Conservation (phyloP, 2,329 filamentous ascomycete species). For the Scolecobasidium constrictum region DNA sequence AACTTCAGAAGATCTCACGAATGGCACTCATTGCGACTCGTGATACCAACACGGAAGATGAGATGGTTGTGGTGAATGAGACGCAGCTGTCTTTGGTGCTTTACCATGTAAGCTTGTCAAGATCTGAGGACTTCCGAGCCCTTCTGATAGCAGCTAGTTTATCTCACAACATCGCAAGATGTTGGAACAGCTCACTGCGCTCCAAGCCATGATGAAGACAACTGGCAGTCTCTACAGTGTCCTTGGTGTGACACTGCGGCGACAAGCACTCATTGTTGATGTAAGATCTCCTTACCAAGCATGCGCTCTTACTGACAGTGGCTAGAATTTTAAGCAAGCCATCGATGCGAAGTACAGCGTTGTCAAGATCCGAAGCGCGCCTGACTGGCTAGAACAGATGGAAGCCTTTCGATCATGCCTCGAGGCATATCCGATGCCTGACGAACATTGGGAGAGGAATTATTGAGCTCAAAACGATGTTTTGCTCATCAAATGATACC, state of each 20-base stretch:
- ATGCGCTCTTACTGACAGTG: not conserved
- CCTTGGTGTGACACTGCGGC: not conserved
- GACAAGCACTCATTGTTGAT: constrained; percentile 4
- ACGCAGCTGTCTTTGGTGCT: constrained; percentile 1
- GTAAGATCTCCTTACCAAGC: not conserved
- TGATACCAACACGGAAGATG: constrained; percentile 6
- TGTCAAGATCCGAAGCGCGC: constrained; percentile 1
- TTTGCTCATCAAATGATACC: too few relatives aligned
- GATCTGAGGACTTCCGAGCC: too few relatives aligned
- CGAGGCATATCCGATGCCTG: constrained; percentile 4
- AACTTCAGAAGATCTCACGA: constrained; percentile 2
- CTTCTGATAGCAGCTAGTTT: too few relatives aligned
- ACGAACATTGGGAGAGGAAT: too few relatives aligned
- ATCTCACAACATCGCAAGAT: constrained; percentile 8
- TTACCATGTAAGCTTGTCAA: constrained; percentile 8
- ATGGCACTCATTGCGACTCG: constrained; percentile 1
- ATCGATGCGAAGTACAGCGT: constrained; percentile 2
- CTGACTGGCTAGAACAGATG: constrained; percentile 6
- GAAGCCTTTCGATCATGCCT: constrained; percentile 10
- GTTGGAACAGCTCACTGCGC: constrained; percentile 6
- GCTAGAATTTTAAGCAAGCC: constrained; percentile 3
- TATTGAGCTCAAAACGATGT: too few relatives aligned
- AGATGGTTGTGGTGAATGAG: constrained; percentile 4
- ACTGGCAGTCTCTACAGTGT: constrained; percentile 2
- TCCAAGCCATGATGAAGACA: not conserved